Base-by-base conservation (phyloP, 768 basidiomycete genomes). In the Exsudoporus frostii region DNA sequence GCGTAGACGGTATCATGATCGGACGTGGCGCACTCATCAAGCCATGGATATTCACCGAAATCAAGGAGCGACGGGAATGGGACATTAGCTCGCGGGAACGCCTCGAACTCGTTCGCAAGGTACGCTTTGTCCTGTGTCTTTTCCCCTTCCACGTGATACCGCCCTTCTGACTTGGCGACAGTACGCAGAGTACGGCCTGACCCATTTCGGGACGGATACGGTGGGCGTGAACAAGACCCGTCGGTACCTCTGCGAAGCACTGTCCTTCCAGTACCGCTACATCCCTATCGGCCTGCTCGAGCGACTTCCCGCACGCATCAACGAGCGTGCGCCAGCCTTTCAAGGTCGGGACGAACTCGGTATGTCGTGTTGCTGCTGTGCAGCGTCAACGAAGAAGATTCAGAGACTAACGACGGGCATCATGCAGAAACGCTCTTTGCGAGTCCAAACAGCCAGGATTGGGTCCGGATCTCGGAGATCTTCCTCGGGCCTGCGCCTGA, bases 221-320 rank as follows among this genome's bases (percentile, higher is more conserved):
- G 79, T 86, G 0, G 97, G 97, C 2, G 81, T 98, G 45, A 95
- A 95, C 72, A 86, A 89, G 10, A 88, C 94, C 0, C 82, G 97
- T 24, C 80, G 97, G 51, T 99, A 95, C 73, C 82, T 98, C 13
- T 95, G 92, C 67, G 97, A 98, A 73, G 86, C 92, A 0, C 77
- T 99, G 2, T 96, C 93, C 0, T 99, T 98, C 79, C 92, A 94
- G 64, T 88, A 96, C 69, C 91, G 97, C 41, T 99, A 99, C 66
- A 75, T 98, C 43, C 97, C 97, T 7, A 86, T 98, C 43, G 97
- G 97, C 0, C 74, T 99, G 7, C 80, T 98, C 19, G 95, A 99
- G 67, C 73, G 65, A 1, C 73, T 94, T 24, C 94, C 96, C 0
- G 81, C 78, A 3, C 78, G 79, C 54, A 84, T 99, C 59, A 98